Conservation (phyloP, 2,329 filamentous ascomycete species). For the Fusarium globosum region DNA sequence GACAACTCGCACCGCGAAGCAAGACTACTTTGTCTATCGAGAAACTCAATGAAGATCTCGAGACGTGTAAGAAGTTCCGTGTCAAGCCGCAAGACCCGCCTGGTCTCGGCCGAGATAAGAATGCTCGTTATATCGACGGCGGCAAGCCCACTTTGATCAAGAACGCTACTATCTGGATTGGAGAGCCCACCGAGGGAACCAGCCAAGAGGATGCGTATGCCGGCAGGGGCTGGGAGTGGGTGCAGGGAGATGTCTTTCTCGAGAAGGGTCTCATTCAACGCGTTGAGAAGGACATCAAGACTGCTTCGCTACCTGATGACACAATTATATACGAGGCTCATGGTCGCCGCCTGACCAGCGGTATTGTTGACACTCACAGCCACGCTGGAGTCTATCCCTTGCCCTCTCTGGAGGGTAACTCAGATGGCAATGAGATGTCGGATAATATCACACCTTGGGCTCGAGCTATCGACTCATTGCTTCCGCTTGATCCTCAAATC, state of each 20-base stretch:
- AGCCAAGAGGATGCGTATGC: constrained; percentile 64
- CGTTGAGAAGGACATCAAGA: constrained; percentile 59
- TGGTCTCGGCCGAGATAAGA: constrained; percentile 66
- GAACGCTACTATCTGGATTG: constrained; percentile 75
- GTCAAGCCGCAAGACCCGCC: constrained; percentile 66
- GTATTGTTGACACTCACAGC: constrained; percentile 78
- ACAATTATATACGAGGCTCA: constrained; percentile 66
- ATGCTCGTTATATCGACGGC: constrained; percentile 69
- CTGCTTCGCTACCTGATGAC: constrained; percentile 57
- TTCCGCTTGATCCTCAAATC: constrained; percentile 72
- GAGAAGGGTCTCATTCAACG: constrained; percentile 70
- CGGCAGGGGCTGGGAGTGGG: constrained; percentile 71
- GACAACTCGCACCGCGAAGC: constrained; percentile 50
- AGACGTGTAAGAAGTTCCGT: constrained; percentile 66
- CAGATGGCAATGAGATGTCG: constrained; percentile 73
- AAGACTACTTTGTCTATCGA: constrained; percentile 59
- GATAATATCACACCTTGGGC: constrained; percentile 75
- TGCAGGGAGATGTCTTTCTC: constrained; percentile 68
- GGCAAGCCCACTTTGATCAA: constrained; percentile 70
- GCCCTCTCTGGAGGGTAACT: constrained; percentile 64
- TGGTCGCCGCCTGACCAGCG: constrained; percentile 71
- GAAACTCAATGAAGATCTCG: constrained; percentile 65
- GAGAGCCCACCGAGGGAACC: constrained; percentile 65
- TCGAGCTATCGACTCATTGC: constrained; percentile 72
- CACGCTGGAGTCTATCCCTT: constrained; percentile 71